A percentile compares a stretch with the other conserved stretches of the same genome.
Conservation (phyloP, 2,329 filamentous ascomycete species). For the Colletotrichum siamense region DNA sequence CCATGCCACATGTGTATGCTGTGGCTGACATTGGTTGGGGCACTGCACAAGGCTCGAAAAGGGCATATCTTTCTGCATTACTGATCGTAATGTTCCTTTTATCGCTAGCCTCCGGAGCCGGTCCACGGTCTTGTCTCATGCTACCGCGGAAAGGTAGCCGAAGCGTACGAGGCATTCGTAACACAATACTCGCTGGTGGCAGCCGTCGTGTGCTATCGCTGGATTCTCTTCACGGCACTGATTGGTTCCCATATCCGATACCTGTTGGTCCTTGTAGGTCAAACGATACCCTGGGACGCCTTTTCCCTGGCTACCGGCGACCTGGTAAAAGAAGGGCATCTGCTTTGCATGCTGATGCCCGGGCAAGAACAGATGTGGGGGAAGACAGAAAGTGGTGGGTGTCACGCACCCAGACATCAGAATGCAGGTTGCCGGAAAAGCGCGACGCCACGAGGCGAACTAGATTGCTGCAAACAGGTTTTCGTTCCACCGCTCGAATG, state of each 20-base stretch:
- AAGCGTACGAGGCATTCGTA: background rate
- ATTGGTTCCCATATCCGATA: background rate
- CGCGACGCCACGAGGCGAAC: slow-evolving; percentile 14
- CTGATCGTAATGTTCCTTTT: slow-evolving; percentile 1
- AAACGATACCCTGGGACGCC: background rate
- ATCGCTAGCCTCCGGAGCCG: background rate
- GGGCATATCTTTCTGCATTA: background rate
- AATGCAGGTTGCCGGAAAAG: background rate
- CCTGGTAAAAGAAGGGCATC: background rate
- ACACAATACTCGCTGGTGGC: background rate
- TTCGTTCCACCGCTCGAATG: background rate
- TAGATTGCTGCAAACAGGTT: slow-evolving; percentile 9
- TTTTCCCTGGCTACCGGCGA: slow-evolving; percentile 7
- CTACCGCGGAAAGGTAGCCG: background rate
- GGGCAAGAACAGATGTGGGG: background rate
- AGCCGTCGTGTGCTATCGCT: background rate
- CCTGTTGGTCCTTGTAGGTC: background rate
- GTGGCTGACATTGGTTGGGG: slow-evolving; percentile 2
- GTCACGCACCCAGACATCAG: background rate
- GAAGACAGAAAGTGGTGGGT: background rate
- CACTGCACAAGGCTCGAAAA: background rate
- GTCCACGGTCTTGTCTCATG: background rate
- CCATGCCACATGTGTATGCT: background rate
- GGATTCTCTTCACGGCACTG: background rate
- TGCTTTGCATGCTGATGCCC: background rate